Conservation (phyloP, 2,329 filamentous ascomycete species). For the Zymoseptoria passerinii region DNA sequence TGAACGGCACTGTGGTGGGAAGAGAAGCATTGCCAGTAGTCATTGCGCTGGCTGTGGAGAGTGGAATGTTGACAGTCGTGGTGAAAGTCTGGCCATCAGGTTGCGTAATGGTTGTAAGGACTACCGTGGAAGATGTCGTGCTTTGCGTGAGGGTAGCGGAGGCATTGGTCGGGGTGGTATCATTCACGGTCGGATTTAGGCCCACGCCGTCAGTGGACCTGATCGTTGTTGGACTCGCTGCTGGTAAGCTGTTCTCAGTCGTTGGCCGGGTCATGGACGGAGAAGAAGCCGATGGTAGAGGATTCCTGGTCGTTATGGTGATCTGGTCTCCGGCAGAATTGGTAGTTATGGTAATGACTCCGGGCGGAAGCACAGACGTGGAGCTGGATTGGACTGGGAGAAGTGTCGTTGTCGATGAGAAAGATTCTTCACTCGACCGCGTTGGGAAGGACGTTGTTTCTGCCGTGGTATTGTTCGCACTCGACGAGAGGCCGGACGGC, state of each 20-base stretch:
- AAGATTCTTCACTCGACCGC: neutral
- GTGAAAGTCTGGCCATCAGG: neutral
- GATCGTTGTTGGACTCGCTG: neutral
- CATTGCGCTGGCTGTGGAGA: no score
- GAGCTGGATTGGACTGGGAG: neutral
- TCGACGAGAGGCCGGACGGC: neutral
- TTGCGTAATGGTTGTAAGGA: neutral
- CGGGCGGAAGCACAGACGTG: neutral
- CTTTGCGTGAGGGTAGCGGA: neutral
- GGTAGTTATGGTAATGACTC: neutral
- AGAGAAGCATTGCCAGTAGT: no score
- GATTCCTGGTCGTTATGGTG: neutral
- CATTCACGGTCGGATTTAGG: neutral
- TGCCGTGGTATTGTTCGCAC: neutral
- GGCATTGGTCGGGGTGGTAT: neutral
- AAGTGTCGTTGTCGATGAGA: neutral
- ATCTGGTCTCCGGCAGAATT: neutral
- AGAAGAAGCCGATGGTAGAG: neutral
- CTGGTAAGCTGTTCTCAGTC: neutral
- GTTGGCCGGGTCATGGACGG: neutral
- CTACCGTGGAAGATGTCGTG: neutral
- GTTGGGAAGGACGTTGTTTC: neutral
- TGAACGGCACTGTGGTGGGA: neutral
- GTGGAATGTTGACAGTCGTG: neutral
- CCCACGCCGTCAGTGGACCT: neutral